Evolutionary conservation across 371 early-diverging fungal genomes (phyloP).

Genomic region (Mucor circinelloides): DNA sequence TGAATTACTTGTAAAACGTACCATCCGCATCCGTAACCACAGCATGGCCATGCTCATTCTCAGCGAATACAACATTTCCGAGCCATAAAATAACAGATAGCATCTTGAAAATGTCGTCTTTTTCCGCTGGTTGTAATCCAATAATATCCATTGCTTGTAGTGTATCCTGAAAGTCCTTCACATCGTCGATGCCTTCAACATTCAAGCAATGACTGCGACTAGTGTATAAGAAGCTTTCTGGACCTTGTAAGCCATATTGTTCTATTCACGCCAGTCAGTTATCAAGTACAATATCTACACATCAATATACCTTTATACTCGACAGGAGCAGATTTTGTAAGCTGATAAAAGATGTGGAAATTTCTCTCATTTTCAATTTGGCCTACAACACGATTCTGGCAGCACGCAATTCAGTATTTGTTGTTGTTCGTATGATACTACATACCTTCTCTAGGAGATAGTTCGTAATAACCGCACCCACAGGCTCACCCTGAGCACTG

Average conservation of each 20-base stretch:
- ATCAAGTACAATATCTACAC: not conserved
- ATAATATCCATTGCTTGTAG: constrained; percentile 83
- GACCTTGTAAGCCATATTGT: constrained; percentile 77
- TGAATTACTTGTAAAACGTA: constrained; percentile 14
- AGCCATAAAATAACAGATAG: constrained; percentile 84
- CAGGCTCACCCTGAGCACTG: constrained; percentile 88
- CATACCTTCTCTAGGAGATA: constrained; percentile 96
- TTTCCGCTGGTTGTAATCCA: constrained; percentile 72
- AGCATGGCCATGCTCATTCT: constrained; percentile 67
- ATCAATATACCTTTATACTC: constrained; percentile 61
- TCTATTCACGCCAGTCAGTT: constrained; percentile 33
- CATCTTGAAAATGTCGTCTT: constrained; percentile 80
- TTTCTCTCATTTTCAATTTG: constrained; percentile 94
- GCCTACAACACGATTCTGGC: constrained; percentile 89
- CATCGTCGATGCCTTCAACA: constrained; percentile 81
- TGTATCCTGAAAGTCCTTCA: constrained; percentile 73
- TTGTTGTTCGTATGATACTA: not conserved
- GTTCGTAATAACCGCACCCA: constrained; percentile 98
- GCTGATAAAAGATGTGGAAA: constrained; percentile 97
- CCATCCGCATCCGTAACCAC: constrained; percentile 66
- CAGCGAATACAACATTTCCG: constrained; percentile 78
- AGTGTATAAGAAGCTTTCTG: constrained; percentile 82
- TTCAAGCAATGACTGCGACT: constrained; percentile 74
- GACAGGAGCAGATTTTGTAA: constrained; percentile 78
- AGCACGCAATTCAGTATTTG: not conserved